Conservation (phyloP, 257 asterid genomes). For the Craterostigma plantagineum region DNA sequence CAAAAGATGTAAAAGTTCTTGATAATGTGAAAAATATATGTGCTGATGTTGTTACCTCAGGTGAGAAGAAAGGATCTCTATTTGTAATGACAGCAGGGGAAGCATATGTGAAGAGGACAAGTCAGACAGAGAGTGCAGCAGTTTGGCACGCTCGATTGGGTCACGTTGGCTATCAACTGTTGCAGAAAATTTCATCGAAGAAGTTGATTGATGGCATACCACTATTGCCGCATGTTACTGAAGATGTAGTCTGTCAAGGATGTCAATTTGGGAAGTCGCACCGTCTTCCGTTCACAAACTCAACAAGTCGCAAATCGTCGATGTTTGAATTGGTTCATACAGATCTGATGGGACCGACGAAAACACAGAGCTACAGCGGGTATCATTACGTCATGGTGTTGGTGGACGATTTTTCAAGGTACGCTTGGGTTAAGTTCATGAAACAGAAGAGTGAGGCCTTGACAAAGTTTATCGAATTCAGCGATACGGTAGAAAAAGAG, state of each 20-base stretch:
- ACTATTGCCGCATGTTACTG: too few relatives aligned
- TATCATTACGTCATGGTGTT: too few relatives aligned
- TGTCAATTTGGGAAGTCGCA: conserved; percentile 14
- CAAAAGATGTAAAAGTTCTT: conserved; percentile 12
- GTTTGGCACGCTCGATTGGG: conserved; percentile 19
- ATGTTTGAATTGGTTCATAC: not conserved
- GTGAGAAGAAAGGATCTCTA: conserved; percentile 6
- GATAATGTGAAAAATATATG: conserved; percentile 1
- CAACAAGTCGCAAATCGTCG: not conserved
- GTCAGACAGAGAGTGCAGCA: conserved; percentile 6
- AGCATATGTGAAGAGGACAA: conserved; percentile 10
- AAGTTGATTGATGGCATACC: too few relatives aligned
- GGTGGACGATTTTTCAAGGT: too few relatives aligned
- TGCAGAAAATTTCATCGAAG: conserved; percentile 11
- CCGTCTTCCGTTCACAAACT: conserved; percentile 3
- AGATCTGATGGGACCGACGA: not conserved
- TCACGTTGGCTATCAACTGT: conserved; percentile 12
- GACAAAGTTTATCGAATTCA: too few relatives aligned
- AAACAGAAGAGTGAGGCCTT: too few relatives aligned
- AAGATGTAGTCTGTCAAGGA: too few relatives aligned
- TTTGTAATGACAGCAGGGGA: conserved; percentile 10
- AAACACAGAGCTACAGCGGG: too few relatives aligned
- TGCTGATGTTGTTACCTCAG: conserved; percentile 6
- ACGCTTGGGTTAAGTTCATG: too few relatives aligned
- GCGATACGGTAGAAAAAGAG: too few relatives aligned